A percentile compares a stretch with the other conserved stretches of the same genome.
These are phyloP conservation scores for Phialophora chinensis DNA, from an alignment of 2,329 filamentous ascomycete species.

Conservation along the genomic window DNA sequence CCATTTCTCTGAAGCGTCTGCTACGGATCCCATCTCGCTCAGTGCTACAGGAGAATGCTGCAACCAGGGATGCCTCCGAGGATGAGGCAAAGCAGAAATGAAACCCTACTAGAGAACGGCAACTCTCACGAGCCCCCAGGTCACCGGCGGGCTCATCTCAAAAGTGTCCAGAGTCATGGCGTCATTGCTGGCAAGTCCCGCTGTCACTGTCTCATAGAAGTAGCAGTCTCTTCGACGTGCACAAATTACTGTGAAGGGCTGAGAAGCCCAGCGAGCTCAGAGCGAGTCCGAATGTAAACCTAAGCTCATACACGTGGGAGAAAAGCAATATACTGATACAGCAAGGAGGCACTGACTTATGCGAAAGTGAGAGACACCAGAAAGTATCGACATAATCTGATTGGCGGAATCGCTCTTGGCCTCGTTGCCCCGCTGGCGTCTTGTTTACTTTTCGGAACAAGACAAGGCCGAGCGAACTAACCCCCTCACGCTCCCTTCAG, in stretches of 20 bases:
- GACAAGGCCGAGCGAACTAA: background rate
- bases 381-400: background rate
- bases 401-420: background rate
- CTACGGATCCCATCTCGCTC: slow-evolving; percentile 19
- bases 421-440: background rate
- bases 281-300: background rate
- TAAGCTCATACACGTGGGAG: background rate
- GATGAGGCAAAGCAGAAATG: background rate
- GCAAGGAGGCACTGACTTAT: background rate
- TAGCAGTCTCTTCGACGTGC: background rate
- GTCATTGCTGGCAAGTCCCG: slow-evolving; percentile 13
- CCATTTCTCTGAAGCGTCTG: slow-evolving; percentile 40
- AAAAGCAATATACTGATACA: background rate
- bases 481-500: slow-evolving; percentile 15
- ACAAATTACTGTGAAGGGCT: background rate
- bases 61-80: background rate
- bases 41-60: background rate
- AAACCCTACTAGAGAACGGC: background rate
- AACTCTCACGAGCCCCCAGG: background rate
- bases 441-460: background rate
- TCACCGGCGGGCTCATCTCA: background rate
- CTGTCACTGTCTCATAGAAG: background rate
- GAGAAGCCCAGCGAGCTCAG: background rate
- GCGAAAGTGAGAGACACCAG: background rate
- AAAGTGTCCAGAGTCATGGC: slow-evolving; percentile 20